Percentiles rank a stretch among this genome's conserved stretches.
These are phyloP conservation scores for Syncephalastrum racemosum DNA, from an alignment of 371 early-diverging fungal genomes.

Conservation along the genomic window DNA sequence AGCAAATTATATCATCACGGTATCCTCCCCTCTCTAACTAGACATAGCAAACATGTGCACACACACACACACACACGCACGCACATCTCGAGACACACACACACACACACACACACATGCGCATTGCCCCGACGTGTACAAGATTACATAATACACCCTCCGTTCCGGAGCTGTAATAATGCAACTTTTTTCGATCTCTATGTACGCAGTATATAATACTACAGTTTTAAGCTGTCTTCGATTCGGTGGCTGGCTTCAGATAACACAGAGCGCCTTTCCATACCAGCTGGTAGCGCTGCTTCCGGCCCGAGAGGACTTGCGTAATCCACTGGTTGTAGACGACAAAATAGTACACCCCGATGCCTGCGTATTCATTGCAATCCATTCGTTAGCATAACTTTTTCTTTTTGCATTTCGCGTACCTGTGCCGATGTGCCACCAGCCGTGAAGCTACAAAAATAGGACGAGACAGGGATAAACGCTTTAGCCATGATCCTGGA, in stretches of 20 bases:
- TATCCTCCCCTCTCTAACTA: background rate
- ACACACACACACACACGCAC: too few species aligned
- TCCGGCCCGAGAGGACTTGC: constrained; percentile 17
- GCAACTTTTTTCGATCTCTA: too few species aligned
- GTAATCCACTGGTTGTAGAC: constrained; percentile 42
- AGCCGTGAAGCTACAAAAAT: constrained; percentile 71
- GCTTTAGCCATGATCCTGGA: too few species aligned
- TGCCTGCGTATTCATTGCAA: constrained; percentile 13
- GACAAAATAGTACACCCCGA: constrained; percentile 41
- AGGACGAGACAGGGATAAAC: background rate
- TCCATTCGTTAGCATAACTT: background rate
- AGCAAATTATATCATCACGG: constrained; percentile 1
- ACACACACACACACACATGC: too few species aligned
- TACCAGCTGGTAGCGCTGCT: constrained; percentile 19
- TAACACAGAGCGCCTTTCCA: constrained; percentile 44
- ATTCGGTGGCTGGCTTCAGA: constrained; percentile 15
- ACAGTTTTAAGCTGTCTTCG: too few species aligned
- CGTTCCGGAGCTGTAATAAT: too few species aligned
- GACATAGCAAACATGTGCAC: background rate
- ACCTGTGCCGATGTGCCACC: constrained; percentile 76
- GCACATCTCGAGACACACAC: too few species aligned
- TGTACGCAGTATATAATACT: too few species aligned
- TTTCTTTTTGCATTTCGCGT: background rate
- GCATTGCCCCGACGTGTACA: too few species aligned
- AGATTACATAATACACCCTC: too few species aligned